Conservation (phyloP, 305 asterid genomes). For the Solanum chacoense region DNA sequence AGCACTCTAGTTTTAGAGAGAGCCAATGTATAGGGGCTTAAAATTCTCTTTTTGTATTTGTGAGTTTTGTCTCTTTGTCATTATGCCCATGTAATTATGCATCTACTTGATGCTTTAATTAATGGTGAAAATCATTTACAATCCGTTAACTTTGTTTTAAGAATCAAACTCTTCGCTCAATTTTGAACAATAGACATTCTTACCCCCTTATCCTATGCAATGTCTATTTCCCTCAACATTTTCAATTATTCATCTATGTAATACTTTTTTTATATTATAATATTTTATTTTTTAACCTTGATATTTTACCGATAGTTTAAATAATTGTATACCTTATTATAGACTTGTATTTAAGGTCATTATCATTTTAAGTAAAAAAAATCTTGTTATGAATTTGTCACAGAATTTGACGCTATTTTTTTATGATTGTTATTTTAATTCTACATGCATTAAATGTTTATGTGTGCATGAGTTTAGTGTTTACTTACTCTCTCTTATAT, state of each 20-base stretch:
- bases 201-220: background rate
- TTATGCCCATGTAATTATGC: background rate
- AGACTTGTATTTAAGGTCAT: background rate
- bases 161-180: background rate
- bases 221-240: background rate
- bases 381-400: background rate
- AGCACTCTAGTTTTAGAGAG: background rate
- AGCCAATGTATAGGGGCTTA: background rate
- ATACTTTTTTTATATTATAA: background rate
- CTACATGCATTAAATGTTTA: background rate
- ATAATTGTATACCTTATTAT: background rate
- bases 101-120: background rate
- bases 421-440: background rate
- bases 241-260: background rate
- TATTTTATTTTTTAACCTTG: background rate
- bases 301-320: background rate
- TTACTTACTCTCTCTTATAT: background rate
- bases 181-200: background rate
- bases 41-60: background rate
- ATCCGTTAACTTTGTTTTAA: background rate
- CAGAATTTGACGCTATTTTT: background rate
- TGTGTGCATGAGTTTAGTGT: background rate
- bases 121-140: background rate
- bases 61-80: background rate
- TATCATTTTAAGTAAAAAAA: background rate